Percentiles rank a stretch among this genome's conserved stretches.
Evolutionary conservation across 202 grass and related monocot genomes (phyloP).

Genomic region (Digitaria exilis): DNA sequence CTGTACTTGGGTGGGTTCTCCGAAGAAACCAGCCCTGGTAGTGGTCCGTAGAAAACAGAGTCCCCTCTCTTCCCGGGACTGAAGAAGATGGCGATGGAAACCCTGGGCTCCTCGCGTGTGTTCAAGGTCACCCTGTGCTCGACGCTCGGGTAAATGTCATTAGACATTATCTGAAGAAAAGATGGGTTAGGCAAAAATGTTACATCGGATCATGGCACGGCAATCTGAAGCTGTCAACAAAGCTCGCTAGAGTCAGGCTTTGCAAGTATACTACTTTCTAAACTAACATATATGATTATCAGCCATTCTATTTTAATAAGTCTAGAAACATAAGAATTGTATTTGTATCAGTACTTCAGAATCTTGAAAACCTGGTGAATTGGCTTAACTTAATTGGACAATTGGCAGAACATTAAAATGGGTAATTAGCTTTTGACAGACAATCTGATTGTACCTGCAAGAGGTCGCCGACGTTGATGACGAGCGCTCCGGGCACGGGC

Average conservation of each 20-base stretch:
- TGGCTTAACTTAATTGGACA: too few species aligned
- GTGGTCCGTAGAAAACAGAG: not conserved
- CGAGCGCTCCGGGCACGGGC: constrained; percentile 4
- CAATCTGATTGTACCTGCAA: constrained; percentile 1
- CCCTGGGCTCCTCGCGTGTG: not conserved
- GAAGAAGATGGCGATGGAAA: not conserved
- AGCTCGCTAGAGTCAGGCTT: not conserved
- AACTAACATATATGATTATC: too few species aligned
- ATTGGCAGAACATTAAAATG: too few species aligned
- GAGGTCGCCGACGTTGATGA: constrained; percentile 16
- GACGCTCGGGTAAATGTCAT: not conserved
- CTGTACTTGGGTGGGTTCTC: constrained; percentile 14
- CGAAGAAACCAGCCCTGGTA: not conserved
- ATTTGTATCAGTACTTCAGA: too few species aligned
- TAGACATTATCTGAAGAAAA: not conserved
- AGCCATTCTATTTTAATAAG: too few species aligned
- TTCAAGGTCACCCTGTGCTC: constrained; percentile 11
- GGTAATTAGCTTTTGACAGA: not conserved
- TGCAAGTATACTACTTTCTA: too few species aligned
- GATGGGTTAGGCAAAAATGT: accelerated
- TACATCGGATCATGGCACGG: not conserved
- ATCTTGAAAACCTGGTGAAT: too few species aligned
- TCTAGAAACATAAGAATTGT: too few species aligned
- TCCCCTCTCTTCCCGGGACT: constrained; percentile 19
- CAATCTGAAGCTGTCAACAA: not conserved